Conservation (phyloP, 768 basidiomycete species). For the Mycena capillaripes region DNA sequence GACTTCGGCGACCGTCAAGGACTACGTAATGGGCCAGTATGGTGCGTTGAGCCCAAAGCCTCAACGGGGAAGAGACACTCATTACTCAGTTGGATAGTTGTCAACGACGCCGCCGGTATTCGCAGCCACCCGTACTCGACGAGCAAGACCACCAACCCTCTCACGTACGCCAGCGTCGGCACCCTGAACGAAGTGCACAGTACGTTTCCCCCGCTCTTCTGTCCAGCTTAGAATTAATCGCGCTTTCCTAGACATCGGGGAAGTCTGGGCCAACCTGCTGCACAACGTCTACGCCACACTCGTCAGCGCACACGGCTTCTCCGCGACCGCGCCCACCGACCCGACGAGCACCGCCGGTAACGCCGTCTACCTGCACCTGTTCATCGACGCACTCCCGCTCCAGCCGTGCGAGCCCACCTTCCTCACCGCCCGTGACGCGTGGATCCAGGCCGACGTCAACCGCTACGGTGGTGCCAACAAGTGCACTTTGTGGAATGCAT, state of each 20-base stretch:
- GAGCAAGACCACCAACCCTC: slow-evolving; percentile 51
- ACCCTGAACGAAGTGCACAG: slow-evolving; percentile 48
- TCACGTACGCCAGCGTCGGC: slow-evolving; percentile 44
- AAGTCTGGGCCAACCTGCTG: slow-evolving; percentile 27
- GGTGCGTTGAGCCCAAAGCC: too few relatives aligned
- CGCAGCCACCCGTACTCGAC: slow-evolving; percentile 61
- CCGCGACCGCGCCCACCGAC: slow-evolving; percentile 9
- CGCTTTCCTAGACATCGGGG: slow-evolving; percentile 19
- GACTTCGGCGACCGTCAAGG: slow-evolving; percentile 42
- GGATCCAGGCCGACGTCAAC: slow-evolving; percentile 20
- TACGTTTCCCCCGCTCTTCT: background rate
- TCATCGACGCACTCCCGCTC: slow-evolving; percentile 51
- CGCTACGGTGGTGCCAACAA: slow-evolving; percentile 13
- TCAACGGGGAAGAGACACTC: too few relatives aligned
- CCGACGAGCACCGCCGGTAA: slow-evolving; percentile 44
- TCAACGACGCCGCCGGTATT: slow-evolving; percentile 56
- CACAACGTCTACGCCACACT: slow-evolving; percentile 22
- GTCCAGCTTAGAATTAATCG: background rate
- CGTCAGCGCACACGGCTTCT: slow-evolving; percentile 1
- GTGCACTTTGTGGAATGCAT: slow-evolving; percentile 10
- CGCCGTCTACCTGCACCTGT: slow-evolving; percentile 51
- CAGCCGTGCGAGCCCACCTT: slow-evolving; percentile 48
- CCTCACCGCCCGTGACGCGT: slow-evolving; percentile 13
- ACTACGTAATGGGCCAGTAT: slow-evolving; percentile 51
- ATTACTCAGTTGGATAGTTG: too few relatives aligned